These are phyloP conservation scores for Ophiostoma ulmi DNA, from an alignment of 2,329 filamentous ascomycete species.

Conservation along the genomic window DNA sequence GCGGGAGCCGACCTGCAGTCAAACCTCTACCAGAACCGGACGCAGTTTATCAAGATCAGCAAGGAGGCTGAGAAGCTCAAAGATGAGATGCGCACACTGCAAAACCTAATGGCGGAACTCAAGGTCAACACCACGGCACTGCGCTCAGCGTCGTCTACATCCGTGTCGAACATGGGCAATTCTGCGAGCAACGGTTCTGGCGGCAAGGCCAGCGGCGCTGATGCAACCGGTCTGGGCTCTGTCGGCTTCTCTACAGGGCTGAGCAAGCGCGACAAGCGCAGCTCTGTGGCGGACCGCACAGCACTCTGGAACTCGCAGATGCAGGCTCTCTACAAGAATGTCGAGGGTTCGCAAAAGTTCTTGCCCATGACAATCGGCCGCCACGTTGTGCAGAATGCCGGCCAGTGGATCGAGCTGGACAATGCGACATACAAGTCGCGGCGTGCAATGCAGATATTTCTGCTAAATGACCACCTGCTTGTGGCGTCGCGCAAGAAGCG, in stretches of 20 bases:
- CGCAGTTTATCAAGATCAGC: conserved; percentile 98
- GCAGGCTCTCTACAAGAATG: conserved; percentile 86
- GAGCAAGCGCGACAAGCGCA: conserved; percentile 75
- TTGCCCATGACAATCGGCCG: conserved; percentile 84
- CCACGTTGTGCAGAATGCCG: conserved; percentile 89
- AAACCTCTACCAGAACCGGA: conserved; percentile 94
- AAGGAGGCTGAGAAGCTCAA: conserved; percentile 98
- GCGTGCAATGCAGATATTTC: conserved; percentile 81
- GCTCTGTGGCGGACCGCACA: conserved; percentile 71
- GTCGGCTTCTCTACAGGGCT: conserved; percentile 49
- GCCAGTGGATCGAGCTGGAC: conserved; percentile 92
- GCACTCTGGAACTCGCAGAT: conserved; percentile 65
- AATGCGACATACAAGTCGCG: conserved; percentile 95
- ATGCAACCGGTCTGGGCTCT: conserved; percentile 44
- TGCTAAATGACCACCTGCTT: conserved; percentile 91
- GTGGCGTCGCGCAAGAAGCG: conserved; percentile 91
- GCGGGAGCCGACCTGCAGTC: conserved; percentile 83
- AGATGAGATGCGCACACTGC: conserved; percentile 85
- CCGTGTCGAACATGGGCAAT: conserved; percentile 25
- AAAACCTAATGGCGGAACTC: conserved; percentile 86
- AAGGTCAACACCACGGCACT: conserved; percentile 69
- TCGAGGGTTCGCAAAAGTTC: conserved; percentile 98
- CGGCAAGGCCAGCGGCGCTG: conserved; percentile 29
- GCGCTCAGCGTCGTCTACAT: conserved; percentile 52
- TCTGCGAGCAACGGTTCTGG: conserved; percentile 27